Conservation (phyloP, 805 yeast genomes). For the Grigorovia yakushimaensis region DNA sequence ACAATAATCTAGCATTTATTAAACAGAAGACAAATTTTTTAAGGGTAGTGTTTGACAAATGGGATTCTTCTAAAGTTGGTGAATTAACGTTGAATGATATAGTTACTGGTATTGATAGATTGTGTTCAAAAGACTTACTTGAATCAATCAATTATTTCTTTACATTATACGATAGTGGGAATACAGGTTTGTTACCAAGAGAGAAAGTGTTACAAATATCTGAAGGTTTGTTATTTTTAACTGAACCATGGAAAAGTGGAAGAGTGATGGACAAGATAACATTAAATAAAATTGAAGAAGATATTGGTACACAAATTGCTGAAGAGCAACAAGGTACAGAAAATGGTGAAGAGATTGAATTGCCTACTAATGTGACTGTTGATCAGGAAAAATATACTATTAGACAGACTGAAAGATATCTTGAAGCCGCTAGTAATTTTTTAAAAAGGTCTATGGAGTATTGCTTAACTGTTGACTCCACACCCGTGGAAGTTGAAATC, state of each 20-base stretch:
- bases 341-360: conserved; percentile 31
- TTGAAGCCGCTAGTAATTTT: conserved; percentile 79
- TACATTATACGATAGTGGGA: conserved; percentile 55
- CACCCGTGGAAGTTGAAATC: conserved; percentile 27
- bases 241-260: conserved; percentile 80
- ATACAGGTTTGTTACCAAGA: conserved; percentile 53
- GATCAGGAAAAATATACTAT: conserved; percentile 53
- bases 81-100: conserved; percentile 60
- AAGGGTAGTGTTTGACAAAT: conserved; percentile 51
- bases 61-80: conserved; percentile 54
- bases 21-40: conserved; percentile 40
- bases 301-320: conserved; percentile 53
- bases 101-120: conserved; percentile 58
- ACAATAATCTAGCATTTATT: conserved; percentile 24
- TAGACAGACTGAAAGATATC: conserved; percentile 67
- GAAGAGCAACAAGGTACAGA: conserved; percentile 26
- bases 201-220: conserved; percentile 78
- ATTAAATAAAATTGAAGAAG: conserved; percentile 50
- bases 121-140: conserved; percentile 68
- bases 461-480: conserved; percentile 55
- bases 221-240: conserved; percentile 74
- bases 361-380: conserved; percentile 52
- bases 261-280: conserved; percentile 55
- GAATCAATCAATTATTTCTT: conserved; percentile 71
- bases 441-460: conserved; percentile 83